Percentiles rank a stretch among this genome's conserved stretches.
phyloP scores from a whole-genome alignment of 1,139 yeast genomes.

The Diutina mesorugosa region DNA sequence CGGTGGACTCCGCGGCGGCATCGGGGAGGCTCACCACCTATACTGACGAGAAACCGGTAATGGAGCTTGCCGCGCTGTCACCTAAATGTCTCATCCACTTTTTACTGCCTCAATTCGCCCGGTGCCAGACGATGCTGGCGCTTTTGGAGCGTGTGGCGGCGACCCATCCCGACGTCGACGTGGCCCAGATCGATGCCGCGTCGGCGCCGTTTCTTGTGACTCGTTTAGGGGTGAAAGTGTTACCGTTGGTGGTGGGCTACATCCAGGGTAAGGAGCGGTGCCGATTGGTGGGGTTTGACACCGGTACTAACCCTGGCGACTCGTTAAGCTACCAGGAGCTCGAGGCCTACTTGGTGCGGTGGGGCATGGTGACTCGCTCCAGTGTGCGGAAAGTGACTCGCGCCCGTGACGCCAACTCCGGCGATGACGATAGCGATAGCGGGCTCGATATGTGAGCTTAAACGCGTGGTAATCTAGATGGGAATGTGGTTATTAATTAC shows the following conservation, averaged over 20 bases:
- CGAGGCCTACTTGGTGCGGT: neutral
- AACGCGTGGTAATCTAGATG: neutral
- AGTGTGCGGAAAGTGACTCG: neutral
- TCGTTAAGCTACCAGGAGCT: neutral
- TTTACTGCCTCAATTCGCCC: slow-evolving; percentile 44
- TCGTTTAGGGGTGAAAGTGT: slow-evolving; percentile 46
- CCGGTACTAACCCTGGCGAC: neutral
- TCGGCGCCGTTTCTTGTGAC: slow-evolving; percentile 62
- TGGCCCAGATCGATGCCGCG: slow-evolving; percentile 47
- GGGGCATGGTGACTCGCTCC: neutral
- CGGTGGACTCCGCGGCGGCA: slow-evolving; percentile 21
- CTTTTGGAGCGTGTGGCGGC: slow-evolving; percentile 35
- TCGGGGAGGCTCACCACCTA: slow-evolving; percentile 16
- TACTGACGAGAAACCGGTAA: slow-evolving; percentile 39
- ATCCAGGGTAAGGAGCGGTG: slow-evolving; percentile 43
- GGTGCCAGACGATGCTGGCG: slow-evolving; percentile 48
- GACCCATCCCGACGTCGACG: slow-evolving; percentile 42
- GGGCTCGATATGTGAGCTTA: neutral
- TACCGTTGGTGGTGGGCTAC: slow-evolving; percentile 64
- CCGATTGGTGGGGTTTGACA: slow-evolving; percentile 54
- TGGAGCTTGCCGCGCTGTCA: slow-evolving; percentile 34
- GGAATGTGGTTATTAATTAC: neutral
- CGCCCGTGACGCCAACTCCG: neutral
- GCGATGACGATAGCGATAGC: neutral
- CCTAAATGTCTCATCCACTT: slow-evolving; percentile 46